Conservation (phyloP, 345 rosid species). For the Citrus sinensis region DVS_A1.0 CM039166.1:23712501-23713000, state of each 20-base stretch:
- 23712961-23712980: background rate
- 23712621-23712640: background rate
- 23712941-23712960: background rate
- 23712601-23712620: background rate
- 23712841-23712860: conserved; percentile 68
- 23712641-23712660: background rate
- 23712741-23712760: conserved; percentile 66
- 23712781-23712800: conserved; percentile 90
- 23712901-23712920: conserved; percentile 80
- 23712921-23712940: conserved; percentile 71
- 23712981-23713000: background rate
- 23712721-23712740: conserved; percentile 59
- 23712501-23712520: background rate
- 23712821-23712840: conserved; percentile 68
- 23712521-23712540: background rate
- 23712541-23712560: background rate
- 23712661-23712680: background rate
- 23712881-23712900: conserved; percentile 76
- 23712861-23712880: conserved; percentile 86
- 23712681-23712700: background rate
- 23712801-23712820: conserved; percentile 70
- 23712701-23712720: conserved; percentile 5
- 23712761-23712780: conserved; percentile 65
- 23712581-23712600: background rate
- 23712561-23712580: background rate